phyloP scores from a whole-genome alignment of 208 protist species.

The Trypanosomatidae sp. region DNA sequence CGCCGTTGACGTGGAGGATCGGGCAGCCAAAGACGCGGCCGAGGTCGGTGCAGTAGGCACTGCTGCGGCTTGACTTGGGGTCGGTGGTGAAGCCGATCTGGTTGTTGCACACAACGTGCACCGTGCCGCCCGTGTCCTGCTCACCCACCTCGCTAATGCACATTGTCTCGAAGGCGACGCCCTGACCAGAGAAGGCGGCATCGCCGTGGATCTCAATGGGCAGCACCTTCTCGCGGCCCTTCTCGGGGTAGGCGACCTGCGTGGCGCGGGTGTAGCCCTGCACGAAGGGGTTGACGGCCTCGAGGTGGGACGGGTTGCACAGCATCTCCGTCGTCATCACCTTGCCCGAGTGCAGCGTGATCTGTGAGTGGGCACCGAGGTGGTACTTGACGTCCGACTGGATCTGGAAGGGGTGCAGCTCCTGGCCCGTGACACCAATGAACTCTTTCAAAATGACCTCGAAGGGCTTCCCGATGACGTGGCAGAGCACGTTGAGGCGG shows the following conservation, averaged over 20 bases:
- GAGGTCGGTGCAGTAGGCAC: conserved; percentile 97
- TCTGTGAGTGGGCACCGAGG: conserved; percentile 87
- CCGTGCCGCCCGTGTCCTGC: conserved; percentile 96
- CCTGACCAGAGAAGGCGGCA: conserved; percentile 98
- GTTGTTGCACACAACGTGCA: conserved; percentile 99
- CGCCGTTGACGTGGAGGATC: conserved; percentile 98
- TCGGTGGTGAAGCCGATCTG: conserved; percentile 99
- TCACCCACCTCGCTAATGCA: conserved; percentile 91
- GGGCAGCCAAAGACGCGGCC: conserved; percentile 94
- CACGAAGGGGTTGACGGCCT: conserved; percentile 99
- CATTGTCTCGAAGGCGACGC: conserved; percentile 98
- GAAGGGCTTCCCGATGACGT: conserved; percentile 97
- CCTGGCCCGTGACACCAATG: conserved; percentile 57
- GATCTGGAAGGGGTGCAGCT: conserved; percentile 91
- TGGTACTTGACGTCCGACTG: conserved; percentile 99
- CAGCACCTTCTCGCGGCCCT: conserved; percentile 66
- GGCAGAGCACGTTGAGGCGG: conserved; percentile 96
- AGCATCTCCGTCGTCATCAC: conserved; percentile 95
- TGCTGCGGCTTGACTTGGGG: conserved; percentile 94
- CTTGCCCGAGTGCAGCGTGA: conserved; percentile 71
- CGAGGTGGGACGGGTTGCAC: conserved; percentile 98
- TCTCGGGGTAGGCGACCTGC: conserved; percentile 79
- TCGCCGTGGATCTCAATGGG: conserved; percentile 98
- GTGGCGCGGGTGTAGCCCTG: conserved; percentile 96
- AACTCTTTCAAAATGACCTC: conserved; percentile 93